Evolutionary conservation across 305 asterid genomes (phyloP), one percentile per base, ranked within the genome.

Genomic region (Stenogyne calaminthoides): DNA sequence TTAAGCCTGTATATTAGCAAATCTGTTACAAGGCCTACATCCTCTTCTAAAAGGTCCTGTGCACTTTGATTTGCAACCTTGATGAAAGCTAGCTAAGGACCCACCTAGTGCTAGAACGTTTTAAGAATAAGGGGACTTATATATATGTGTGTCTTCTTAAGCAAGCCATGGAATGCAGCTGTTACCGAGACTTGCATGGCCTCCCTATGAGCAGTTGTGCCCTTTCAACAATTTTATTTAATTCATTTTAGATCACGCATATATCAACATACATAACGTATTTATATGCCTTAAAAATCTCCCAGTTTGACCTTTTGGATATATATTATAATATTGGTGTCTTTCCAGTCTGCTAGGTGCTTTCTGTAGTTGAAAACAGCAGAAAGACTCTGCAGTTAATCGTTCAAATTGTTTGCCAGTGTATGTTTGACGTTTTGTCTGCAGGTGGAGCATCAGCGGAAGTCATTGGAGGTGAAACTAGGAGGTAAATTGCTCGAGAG

Each of bases 371-470:
- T 9, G 56, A 63, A 63, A 68, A 18, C 34, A 69, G 36, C 34
- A 58, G 46, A 52, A 25, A 55, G 18, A 14, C 58, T 57, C 55
- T 65, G 46, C 57, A 37, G 54, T 11, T 4, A 39, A 1, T 57
- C 34, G 14, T 62, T 67, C 25, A 62, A 49, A 56, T 15, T 69
- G 59, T 47, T 39, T 47, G 29, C 58, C 3, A 7, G 34, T 57
- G 46, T 40, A 18, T 7, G 2, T 25, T 36, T 68, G 12, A 37
- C 29, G 64, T 44, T 59, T 40, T 52, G 56, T 57, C 73, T 67
- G 56, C 79, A 84, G 88, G 88, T 77, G 67, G 76, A 76, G 78
- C 78, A 76, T 39, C 78, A 69, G 67, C 73, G 85, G 72, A 81
- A 78, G 47, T 76, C 76, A 69, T 72, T 84, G 65, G 77, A 79